Base-by-base conservation (phyloP, 2,329 filamentous ascomycete genomes). In the Arthroderma sp. region DNA sequence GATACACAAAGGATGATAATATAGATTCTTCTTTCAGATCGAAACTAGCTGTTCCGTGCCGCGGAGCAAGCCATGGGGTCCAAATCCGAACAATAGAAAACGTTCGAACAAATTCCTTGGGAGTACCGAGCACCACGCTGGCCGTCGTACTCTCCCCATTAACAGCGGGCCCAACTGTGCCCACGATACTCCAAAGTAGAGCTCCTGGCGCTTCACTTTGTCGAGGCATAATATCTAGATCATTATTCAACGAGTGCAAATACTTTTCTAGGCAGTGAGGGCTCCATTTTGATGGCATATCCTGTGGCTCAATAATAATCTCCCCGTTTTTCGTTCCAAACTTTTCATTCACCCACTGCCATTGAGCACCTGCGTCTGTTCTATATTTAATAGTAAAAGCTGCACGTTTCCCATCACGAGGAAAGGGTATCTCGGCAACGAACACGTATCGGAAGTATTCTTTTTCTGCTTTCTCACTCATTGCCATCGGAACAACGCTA, bases 41-140 rank as follows among this genome's bases (percentile, higher is more conserved):
- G 58, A 95, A 86, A 0, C 73, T 73, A 2, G 75, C 71, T 61
- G 80, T 83, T 11, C 91, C 91, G 68, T 96, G 91, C 39, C 89
- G 78, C n/a, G 91, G 91, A 6, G 86, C 88, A 9, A 95, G 74
- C 91, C 91, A 97, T 1, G 90, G 86, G 35, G 79, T 80, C 82
- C 85, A 93, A 2, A 88, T 76, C 17, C 90, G 82, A 4, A 94
- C 84, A 11, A 95, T 73, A 6, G 88, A 83, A 68, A 95, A 91
- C 83, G 89, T 95, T 63, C 86, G 84, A 66, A 79, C 79, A 54
- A 81, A 71, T 43, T 80, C 79, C 65, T 79, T 84, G 0, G 87
- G 85, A 1, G 73, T 72, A 0, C 88, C 88, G 0, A 94, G 71
- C 1, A 74, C 70, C 31, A 83, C 68, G 52, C 78, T 74, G 31